These are phyloP conservation scores for Nemania bipapillata DNA, from an alignment of 2,329 filamentous ascomycete genomes.

Conservation along the genomic window DNA sequence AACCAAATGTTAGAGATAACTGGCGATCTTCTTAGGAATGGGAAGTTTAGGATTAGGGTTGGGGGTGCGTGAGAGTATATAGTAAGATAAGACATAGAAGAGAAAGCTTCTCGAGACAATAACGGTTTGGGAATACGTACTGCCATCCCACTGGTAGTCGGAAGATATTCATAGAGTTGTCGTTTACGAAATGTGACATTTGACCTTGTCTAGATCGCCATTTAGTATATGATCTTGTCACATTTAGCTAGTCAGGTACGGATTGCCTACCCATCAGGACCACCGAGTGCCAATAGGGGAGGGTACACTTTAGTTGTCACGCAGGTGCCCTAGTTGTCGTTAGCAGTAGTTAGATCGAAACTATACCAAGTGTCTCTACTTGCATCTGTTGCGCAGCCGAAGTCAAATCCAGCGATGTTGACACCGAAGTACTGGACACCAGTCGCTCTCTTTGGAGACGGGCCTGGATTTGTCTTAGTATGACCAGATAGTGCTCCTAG, in stretches of 20 bases:
- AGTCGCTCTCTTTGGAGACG: conserved; percentile 17
- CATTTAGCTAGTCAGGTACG: not conserved
- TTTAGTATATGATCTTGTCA: not conserved
- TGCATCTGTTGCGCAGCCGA: conserved; percentile 40
- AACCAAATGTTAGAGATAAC: conserved; percentile 1
- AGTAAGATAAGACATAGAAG: not conserved
- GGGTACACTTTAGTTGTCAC: conserved; percentile 24
- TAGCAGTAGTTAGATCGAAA: not conserved
- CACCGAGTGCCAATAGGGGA: conserved; percentile 33
- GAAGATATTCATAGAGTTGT: conserved; percentile 66
- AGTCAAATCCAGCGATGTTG: conserved; percentile 45
- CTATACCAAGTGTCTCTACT: not conserved
- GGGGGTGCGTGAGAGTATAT: not conserved
- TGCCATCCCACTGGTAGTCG: conserved; percentile 63
- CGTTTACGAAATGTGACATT: conserved; percentile 67
- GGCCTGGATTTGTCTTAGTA: not conserved
- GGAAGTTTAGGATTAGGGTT: not conserved
- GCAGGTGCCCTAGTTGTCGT: conserved; percentile 37
- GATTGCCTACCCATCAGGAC: conserved; percentile 37
- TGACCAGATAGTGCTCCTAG: not conserved
- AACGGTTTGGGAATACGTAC: conserved; percentile 41
- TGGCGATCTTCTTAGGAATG: not conserved
- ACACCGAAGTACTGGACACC: conserved; percentile 43
- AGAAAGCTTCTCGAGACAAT: not conserved
- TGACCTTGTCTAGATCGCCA: conserved; percentile 52